Evolutionary conservation across 1,284 basidiomycete genomes (phyloP).

Genomic region (Coniferiporia weirii): DNA sequence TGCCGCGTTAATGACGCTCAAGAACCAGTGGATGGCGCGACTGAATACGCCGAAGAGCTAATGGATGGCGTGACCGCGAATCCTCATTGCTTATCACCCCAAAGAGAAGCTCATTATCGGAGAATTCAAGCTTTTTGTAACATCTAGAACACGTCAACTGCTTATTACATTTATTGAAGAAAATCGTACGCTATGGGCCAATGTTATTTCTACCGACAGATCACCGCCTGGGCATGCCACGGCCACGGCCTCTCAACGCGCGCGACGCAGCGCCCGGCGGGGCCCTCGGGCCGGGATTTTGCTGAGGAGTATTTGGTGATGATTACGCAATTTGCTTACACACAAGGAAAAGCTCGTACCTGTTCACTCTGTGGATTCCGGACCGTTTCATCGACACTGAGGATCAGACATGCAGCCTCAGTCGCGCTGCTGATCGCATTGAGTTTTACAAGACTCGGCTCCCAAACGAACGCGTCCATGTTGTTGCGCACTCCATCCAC

Average conservation of each 20-base stretch:
- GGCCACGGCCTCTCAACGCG: conserved; percentile 77
- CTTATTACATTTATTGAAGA: conserved; percentile 9
- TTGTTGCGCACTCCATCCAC: conserved; percentile 88
- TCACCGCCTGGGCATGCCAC: conserved; percentile 69
- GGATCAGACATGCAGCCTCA: conserved; percentile 93
- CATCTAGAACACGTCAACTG: conserved; percentile 5
- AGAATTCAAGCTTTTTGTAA: neutral
- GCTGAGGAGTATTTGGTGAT: conserved; percentile 32
- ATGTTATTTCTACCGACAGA: neutral
- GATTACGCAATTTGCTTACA: conserved; percentile 4
- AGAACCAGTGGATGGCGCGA: neutral
- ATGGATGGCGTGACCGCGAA: neutral
- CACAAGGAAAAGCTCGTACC: conserved; percentile 39
- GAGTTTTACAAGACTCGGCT: conserved; percentile 91
- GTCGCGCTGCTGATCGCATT: conserved; percentile 94
- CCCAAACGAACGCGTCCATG: conserved; percentile 98
- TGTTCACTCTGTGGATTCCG: conserved; percentile 89
- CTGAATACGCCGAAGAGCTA: neutral
- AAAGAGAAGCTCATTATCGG: neutral
- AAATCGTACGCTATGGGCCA: conserved; percentile 8
- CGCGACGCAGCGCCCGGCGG: conserved; percentile 81
- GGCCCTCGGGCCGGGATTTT: conserved; percentile 73
- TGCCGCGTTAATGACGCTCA: neutral
- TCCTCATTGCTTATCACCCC: neutral
- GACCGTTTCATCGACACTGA: conserved; percentile 94